Evolutionary conservation across 1,284 basidiomycete species (phyloP).

Genomic region (Mycocalia duriaeana): DNA sequence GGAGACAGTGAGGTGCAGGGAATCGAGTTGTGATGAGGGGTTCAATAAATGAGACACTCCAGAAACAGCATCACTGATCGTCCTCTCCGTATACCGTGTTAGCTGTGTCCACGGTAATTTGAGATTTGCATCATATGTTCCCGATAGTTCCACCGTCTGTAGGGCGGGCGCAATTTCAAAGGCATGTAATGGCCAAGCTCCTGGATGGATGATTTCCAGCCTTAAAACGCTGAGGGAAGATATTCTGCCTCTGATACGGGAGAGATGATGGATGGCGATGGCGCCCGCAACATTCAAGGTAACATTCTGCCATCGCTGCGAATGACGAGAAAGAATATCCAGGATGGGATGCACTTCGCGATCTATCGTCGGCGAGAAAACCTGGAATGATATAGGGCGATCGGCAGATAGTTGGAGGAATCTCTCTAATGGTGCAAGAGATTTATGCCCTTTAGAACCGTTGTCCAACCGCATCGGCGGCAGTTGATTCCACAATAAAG

Average conservation of each 20-base stretch:
- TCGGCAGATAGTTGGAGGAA: constrained; percentile 12
- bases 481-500: constrained; percentile 18
- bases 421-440: constrained; percentile 11
- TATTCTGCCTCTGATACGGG: constrained; percentile 12
- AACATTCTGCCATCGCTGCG: constrained; percentile 14
- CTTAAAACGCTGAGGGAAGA: constrained; percentile 10
- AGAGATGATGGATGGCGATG: background rate
- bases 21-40: background rate
- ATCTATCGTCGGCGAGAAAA: constrained; percentile 8
- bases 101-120: constrained; percentile 15
- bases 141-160: constrained; percentile 9
- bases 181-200: constrained; percentile 8
- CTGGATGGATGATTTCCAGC: constrained; percentile 4
- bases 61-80: background rate
- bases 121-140: constrained; percentile 7
- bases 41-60: background rate
- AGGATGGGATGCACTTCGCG: constrained; percentile 12
- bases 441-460: constrained; percentile 3
- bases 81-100: constrained; percentile 7
- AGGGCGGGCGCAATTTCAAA: constrained; percentile 17
- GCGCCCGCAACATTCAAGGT: constrained; percentile 5
- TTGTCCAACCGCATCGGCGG: constrained; percentile 15
- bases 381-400: constrained; percentile 13
- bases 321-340: constrained; percentile 11
- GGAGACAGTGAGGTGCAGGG: background rate